Percentiles rank a stretch among this genome's conserved stretches.
Conservation (phyloP, 257 asterid genomes). For the Solanum corneliomulleri region DNA sequence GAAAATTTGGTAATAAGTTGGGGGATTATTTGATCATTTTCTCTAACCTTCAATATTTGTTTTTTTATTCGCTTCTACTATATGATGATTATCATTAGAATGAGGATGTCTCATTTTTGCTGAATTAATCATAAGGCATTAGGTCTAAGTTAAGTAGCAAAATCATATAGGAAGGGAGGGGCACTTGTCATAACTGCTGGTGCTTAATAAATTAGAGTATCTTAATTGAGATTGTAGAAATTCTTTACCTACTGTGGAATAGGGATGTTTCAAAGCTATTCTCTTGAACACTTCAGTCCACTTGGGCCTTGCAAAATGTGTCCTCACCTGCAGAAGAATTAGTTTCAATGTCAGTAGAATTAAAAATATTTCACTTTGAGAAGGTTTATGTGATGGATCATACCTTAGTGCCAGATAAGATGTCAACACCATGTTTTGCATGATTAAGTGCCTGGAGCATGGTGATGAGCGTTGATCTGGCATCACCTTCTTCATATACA, state of each 20-base stretch:
- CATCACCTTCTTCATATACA: constrained; percentile 91
- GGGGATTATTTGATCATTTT: too few relatives aligned
- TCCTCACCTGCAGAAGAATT: constrained; percentile 53
- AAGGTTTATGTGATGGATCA: not conserved
- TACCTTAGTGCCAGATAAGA: constrained; percentile 91
- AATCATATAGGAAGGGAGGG: not conserved
- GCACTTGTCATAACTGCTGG: not conserved
- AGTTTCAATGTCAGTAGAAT: not conserved
- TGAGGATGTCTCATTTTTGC: not conserved
- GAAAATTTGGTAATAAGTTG: too few relatives aligned
- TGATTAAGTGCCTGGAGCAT: constrained; percentile 94
- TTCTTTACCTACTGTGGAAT: constrained; percentile 62
- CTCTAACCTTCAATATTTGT: not conserved
- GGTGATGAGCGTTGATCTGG: constrained; percentile 85
- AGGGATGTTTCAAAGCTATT: constrained; percentile 68
- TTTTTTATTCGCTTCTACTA: not conserved
- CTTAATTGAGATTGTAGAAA: not conserved
- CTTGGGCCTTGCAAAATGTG: constrained; percentile 28
- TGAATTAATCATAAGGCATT: not conserved
- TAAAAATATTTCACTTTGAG: not conserved
- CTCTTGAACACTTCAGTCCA: constrained; percentile 76
- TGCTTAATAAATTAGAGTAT: not conserved
- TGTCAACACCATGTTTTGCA: constrained; percentile 89
- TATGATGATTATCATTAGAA: not conserved
- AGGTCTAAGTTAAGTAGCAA: not conserved